Evolutionary conservation across 2,329 filamentous ascomycete genomes (phyloP).

Genomic region (Talaromyces marneffei): DNA sequence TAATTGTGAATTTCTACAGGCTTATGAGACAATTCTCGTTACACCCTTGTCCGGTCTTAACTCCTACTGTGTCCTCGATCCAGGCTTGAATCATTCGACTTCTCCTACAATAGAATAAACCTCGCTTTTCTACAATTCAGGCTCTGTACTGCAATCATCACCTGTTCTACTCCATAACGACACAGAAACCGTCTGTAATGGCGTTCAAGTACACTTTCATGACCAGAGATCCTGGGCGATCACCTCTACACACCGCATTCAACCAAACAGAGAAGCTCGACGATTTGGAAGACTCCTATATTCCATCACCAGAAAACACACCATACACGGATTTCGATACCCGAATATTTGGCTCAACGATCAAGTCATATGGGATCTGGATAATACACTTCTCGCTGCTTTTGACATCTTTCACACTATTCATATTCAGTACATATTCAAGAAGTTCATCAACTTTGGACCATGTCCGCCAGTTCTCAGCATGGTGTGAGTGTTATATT

Average conservation of each 20-base stretch:
- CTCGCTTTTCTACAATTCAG: background rate
- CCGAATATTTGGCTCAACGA: background rate
- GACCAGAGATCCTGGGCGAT: background rate
- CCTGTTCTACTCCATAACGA: no score
- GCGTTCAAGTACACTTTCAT: background rate
- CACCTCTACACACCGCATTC: background rate
- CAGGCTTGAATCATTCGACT: background rate
- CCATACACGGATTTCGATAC: background rate
- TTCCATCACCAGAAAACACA: background rate
- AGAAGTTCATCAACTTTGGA: background rate
- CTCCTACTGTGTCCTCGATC: background rate
- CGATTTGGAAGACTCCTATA: background rate
- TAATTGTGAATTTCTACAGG: background rate
- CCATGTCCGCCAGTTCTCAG: conserved; percentile 1
- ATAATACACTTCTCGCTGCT: background rate
- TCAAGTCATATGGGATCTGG: background rate
- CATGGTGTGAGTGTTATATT: conserved; percentile 2
- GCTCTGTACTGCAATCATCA: background rate
- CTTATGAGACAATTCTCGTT: background rate
- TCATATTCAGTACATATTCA: background rate
- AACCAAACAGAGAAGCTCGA: background rate
- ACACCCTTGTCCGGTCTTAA: background rate
- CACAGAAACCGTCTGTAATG: background rate
- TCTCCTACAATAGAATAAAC: background rate
- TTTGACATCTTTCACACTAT: background rate